Conservation (phyloP, 169 alveolate species). For the Plasmodium sp. region DNA sequence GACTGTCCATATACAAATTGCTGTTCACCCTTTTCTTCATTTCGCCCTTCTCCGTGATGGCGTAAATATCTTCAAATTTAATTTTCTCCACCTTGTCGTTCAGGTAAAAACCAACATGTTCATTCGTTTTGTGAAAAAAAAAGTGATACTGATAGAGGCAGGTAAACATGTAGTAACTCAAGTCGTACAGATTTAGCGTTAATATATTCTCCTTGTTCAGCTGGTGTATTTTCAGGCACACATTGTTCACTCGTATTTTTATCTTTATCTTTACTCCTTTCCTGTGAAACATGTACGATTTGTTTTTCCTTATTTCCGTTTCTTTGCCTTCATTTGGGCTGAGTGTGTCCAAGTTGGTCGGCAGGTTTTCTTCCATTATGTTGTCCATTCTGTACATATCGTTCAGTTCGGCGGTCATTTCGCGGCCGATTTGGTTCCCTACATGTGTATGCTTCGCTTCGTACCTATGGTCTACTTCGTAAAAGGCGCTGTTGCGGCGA, state of each 20-base stretch:
- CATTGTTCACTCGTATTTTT: constrained; percentile 6
- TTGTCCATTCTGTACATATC: neutral
- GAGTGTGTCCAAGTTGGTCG: neutral
- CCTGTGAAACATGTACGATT: neutral
- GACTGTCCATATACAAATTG: neutral
- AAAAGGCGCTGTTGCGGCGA: neutral
- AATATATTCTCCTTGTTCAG: constrained; percentile 64
- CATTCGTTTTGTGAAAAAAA: constrained; percentile 35
- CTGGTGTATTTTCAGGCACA: constrained; percentile 54
- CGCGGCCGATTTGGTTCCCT: neutral
- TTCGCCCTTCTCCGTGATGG: neutral
- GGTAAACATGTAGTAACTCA: constrained; percentile 38
- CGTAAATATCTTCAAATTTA: constrained; percentile 15
- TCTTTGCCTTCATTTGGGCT: neutral
- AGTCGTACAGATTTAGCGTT: constrained; percentile 57
- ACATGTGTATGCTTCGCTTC: neutral
- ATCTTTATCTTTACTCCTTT: constrained; percentile 41
- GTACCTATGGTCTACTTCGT: neutral
- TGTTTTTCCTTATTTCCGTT: neutral
- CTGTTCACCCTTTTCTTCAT: neutral
- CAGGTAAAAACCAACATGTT: constrained; percentile 25
- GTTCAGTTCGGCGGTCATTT: neutral
- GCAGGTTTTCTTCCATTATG: neutral
- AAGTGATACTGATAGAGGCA: constrained; percentile 52
- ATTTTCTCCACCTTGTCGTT: constrained; percentile 35